Percentiles rank a stretch among this genome's conserved stretches.
Evolutionary conservation across 768 basidiomycete genomes (phyloP).

Genomic region (Leccinum fibrillosum): DNA sequence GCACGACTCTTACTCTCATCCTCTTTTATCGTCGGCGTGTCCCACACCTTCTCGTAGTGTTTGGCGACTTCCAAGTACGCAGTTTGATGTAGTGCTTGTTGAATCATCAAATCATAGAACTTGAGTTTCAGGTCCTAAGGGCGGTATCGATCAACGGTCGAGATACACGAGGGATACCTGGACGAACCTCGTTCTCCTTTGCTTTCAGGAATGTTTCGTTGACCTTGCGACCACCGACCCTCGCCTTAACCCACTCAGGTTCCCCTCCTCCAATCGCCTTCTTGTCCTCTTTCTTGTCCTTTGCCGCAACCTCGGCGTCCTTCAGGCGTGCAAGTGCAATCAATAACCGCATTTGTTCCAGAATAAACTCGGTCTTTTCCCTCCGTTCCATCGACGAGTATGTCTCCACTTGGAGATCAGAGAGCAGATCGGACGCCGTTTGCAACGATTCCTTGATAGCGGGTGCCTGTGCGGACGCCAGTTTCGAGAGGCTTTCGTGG

Average conservation of each 20-base stretch:
- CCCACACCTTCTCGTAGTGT: slow-evolving; percentile 96
- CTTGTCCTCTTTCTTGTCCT: slow-evolving; percentile 50
- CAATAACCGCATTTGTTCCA: slow-evolving; percentile 95
- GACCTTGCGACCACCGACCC: slow-evolving; percentile 89
- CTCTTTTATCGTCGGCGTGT: slow-evolving; percentile 90
- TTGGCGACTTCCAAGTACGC: slow-evolving; percentile 93
- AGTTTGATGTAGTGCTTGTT: slow-evolving; percentile 80
- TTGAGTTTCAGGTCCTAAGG: slow-evolving; percentile 92
- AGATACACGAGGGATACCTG: background rate
- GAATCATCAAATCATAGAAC: slow-evolving; percentile 96
- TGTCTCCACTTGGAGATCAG: slow-evolving; percentile 96
- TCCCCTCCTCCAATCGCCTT: slow-evolving; percentile 69
- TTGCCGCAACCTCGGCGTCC: slow-evolving; percentile 59
- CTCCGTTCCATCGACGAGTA: slow-evolving; percentile 97
- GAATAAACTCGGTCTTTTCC: slow-evolving; percentile 97
- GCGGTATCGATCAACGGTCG: background rate
- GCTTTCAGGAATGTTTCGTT: slow-evolving; percentile 92
- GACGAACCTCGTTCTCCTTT: slow-evolving; percentile 78
- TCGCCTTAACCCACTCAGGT: slow-evolving; percentile 89
- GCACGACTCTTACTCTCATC: slow-evolving; percentile 71
- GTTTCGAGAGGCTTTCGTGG: slow-evolving; percentile 66
- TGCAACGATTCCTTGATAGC: slow-evolving; percentile 65
- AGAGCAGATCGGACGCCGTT: slow-evolving; percentile 87
- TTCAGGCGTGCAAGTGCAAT: slow-evolving; percentile 74
- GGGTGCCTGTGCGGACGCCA: slow-evolving; percentile 38